These are phyloP conservation scores for Conticribra weissflogii DNA, from an alignment of 108 stramenopile species.

Conservation along the genomic window DNA sequence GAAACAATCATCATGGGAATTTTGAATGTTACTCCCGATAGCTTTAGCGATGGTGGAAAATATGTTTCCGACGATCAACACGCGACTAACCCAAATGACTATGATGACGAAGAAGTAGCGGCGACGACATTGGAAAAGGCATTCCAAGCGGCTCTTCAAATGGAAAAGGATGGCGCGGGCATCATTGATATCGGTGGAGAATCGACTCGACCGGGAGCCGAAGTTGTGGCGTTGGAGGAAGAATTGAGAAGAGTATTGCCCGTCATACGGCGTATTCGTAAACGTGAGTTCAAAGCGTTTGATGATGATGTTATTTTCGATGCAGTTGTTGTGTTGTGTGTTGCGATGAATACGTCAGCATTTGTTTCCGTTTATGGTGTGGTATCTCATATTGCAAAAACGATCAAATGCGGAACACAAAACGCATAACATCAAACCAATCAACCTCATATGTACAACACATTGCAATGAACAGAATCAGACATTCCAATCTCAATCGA, in stretches of 20 bases:
- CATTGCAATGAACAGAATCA: conserved; percentile 29
- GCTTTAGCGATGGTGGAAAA: conserved; percentile 95
- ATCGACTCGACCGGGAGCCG: conserved; percentile 93
- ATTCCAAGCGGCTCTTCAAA: conserved; percentile 60
- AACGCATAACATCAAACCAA: no score
- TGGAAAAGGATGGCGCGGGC: conserved; percentile 86
- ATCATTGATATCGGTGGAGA: conserved; percentile 98
- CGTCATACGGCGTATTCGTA: conserved; percentile 81
- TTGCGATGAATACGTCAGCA: no score
- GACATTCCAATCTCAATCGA: conserved; percentile 94
- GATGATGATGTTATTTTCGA: neutral
- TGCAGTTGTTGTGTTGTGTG: no score
- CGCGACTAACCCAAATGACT: neutral
- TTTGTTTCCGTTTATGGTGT: no score
- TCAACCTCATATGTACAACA: no score
- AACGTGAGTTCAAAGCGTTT: conserved; percentile 30
- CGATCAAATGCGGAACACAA: no score
- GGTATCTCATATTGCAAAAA: no score
- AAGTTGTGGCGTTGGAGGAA: conserved; percentile 67
- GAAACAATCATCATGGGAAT: conserved; percentile 93
- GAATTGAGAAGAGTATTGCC: conserved; percentile 87
- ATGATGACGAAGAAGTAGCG: conserved; percentile 37
- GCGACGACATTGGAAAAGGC: conserved; percentile 76
- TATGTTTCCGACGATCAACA: conserved; percentile 11
- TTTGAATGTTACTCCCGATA: conserved; percentile 96